Base-by-base conservation (phyloP, 2,329 filamentous ascomycete species). In the Teratosphaeria zuluensis region DNA sequence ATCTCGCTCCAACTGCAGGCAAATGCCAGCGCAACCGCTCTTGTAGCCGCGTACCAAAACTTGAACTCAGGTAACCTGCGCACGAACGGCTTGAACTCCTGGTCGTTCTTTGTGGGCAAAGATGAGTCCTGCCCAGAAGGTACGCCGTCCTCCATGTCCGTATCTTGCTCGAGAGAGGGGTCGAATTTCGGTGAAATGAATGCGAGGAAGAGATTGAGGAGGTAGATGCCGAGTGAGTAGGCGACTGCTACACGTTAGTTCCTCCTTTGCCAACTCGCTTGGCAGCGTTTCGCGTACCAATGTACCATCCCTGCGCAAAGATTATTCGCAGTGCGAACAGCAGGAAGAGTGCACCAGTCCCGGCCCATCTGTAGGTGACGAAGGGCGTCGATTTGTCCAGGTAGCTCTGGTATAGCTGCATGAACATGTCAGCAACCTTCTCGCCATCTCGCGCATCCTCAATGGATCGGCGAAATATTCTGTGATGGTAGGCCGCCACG, bases 101-200 rank as follows among this genome's bases (percentile, higher is more conserved):
- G 92, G 71, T 97, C 92, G 68, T 90, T 86, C 79, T 96, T 96
- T 59, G 91, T 97, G 28, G 94, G 94, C 51, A 99, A 84, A 30
- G 84, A 84, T 57, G 87, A 87, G 31, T 85, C 84, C 57, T 68
- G 61, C 58, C 69, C 69, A 16, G 90, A 83, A 28, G 71, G 67
- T 24, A 68, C 72, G 62, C 94, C 94, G 68, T 96, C 92, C 76
- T 99, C 94, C 82, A 97, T 92, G 65, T 95, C 92, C 72, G 91
- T 94, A 74, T 99, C 94, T 73, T 91, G 81, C 72, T 96, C 92
- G 72, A 94, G 90, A 64, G 91, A 95, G 58, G 94, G 94, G 78
- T 99, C 94, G 80, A 99, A 97, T 80, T 99, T 99, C 68, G 94
- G 94, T 72, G 92, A 90, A 58, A 99, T 83, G 81, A 99, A 99